Base-by-base conservation (phyloP, 2,329 filamentous ascomycete species). In the Cladosporium phlei region DNA sequence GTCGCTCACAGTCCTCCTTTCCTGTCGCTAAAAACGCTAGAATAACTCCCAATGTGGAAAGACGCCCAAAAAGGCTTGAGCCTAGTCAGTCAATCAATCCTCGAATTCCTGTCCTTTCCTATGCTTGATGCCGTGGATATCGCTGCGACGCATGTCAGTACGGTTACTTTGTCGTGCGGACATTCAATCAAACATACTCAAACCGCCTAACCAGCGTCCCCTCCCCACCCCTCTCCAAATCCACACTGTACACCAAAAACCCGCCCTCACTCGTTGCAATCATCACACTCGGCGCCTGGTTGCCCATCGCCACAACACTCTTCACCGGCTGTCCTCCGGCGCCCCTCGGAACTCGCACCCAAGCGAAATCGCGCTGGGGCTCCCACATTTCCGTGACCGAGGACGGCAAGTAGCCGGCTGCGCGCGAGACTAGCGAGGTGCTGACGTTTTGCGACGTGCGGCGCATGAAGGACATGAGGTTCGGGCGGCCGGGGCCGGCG, bases 341-440 rank as follows among this genome's bases (percentile, higher is more conserved):
- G 47, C 64, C 73, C 61, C 85, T 88, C 11, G 91, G 91, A 38
- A 98, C 80, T 65, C 93, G 95, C 61, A 97, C 90, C 76, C 88
- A 97, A 1, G 93, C 93, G 69, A 98, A 98, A 67, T 98, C 93
- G 46, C 93, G 80, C 50, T 85, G 74, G 0, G 93, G 93, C 60
- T 98, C 93, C 90, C 90, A 97, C 77, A 97, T 96, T 68, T 97
- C 91, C 1, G 91, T 91, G 4, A 98, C 89, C 1, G 90, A 91
- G 60, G 86, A 86, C 0, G 93, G 93, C 2, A 98, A 74, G 64
- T 98, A 98, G 0, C 88, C 89, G 4, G 90, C 90, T 24, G 96
- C 85, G 6, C 88, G 88, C 4, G 88, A 87, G 14, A 88, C 91
- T 49, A 98, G 85, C 19, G 85, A 86, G 52, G 86, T 89, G 29